Conservation (phyloP, 805 yeast genomes). For the Monosporozyma siamensis region DNA sequence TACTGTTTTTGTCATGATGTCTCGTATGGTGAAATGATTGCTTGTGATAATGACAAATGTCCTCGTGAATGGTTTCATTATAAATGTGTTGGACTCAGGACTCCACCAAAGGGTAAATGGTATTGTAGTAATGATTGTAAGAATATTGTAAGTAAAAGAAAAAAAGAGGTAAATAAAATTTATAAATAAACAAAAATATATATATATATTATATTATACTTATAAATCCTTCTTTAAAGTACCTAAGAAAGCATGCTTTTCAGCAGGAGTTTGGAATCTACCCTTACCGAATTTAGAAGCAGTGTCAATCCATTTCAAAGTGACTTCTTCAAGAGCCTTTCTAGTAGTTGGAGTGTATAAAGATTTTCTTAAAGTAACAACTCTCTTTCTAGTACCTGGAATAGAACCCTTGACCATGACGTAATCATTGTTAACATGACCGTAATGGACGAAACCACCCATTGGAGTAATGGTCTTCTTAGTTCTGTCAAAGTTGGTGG, state of each 20-base stretch:
- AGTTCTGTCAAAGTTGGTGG: slow-evolving; percentile 98
- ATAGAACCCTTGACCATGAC: slow-evolving; percentile 96
- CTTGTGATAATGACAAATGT: slow-evolving; percentile 76
- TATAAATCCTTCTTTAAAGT: slow-evolving; percentile 96
- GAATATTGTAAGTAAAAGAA: slow-evolving; percentile 1
- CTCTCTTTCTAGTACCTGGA: slow-evolving; percentile 99
- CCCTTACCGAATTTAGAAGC: slow-evolving; percentile 99
- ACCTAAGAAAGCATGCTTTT: slow-evolving; percentile 99
- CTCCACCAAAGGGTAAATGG: slow-evolving; percentile 63
- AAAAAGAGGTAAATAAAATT: slow-evolving; percentile 3
- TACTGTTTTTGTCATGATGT: slow-evolving; percentile 42
- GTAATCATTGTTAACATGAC: slow-evolving; percentile 95
- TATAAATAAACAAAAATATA: slow-evolving; percentile 4
- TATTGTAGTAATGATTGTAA: slow-evolving; percentile 40
- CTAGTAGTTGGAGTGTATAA: slow-evolving; percentile 96
- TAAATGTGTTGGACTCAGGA: slow-evolving; percentile 54
- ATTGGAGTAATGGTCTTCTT: slow-evolving; percentile 98
- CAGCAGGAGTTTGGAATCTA: slow-evolving; percentile 99
- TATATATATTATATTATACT: slow-evolving; percentile 12
- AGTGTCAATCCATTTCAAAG: slow-evolving; percentile 99
- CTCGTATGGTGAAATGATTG: slow-evolving; percentile 73
- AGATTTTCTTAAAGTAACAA: slow-evolving; percentile 97
- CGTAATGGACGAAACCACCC: slow-evolving; percentile 99
- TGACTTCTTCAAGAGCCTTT: slow-evolving; percentile 92
- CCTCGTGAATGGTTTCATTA: slow-evolving; percentile 73